phyloP scores from a whole-genome alignment of 2,329 filamentous ascomycete species.

The Zopfia rhizophila region DNA sequence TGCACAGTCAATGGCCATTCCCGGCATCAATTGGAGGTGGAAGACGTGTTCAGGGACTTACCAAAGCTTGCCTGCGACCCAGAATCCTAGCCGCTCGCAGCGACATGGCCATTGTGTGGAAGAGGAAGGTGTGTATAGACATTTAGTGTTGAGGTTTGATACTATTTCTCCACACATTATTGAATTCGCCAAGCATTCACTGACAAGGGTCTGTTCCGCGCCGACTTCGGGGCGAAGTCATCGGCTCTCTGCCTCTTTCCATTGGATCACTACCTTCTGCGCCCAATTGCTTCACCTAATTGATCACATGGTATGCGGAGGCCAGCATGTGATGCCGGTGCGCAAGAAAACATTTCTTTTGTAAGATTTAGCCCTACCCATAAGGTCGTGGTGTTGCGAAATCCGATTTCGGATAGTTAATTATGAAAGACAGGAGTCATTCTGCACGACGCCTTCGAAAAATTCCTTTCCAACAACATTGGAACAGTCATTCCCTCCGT shows the following conservation, averaged over 20 bases:
- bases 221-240: constrained; percentile 47
- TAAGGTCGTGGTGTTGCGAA: background rate
- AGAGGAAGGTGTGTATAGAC: constrained; percentile 16
- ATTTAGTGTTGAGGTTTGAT: constrained; percentile 31
- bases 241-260: constrained; percentile 31
- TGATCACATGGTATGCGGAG: constrained; percentile 23
- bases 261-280: constrained; percentile 36
- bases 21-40: constrained; percentile 2
- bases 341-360: constrained; percentile 11
- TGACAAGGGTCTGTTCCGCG: constrained; percentile 21
- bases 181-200: constrained; percentile 27
- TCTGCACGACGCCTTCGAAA: constrained; percentile 35
- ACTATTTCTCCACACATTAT: constrained; percentile 35
- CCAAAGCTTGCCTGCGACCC: constrained; percentile 40
- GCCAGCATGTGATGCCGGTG: too few relatives aligned
- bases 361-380: constrained; percentile 6
- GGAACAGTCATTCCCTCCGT: background rate
- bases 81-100: constrained; percentile 46
- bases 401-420: constrained; percentile 34
- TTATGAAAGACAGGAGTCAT: constrained; percentile 37
- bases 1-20: constrained; percentile 6
- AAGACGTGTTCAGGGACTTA: constrained; percentile 28
- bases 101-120: constrained; percentile 49
- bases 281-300: constrained; percentile 36
- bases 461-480: constrained; percentile 17